Conservation (phyloP, 2,329 filamentous ascomycete genomes). For the Zasmidium citrigriseum region DNA sequence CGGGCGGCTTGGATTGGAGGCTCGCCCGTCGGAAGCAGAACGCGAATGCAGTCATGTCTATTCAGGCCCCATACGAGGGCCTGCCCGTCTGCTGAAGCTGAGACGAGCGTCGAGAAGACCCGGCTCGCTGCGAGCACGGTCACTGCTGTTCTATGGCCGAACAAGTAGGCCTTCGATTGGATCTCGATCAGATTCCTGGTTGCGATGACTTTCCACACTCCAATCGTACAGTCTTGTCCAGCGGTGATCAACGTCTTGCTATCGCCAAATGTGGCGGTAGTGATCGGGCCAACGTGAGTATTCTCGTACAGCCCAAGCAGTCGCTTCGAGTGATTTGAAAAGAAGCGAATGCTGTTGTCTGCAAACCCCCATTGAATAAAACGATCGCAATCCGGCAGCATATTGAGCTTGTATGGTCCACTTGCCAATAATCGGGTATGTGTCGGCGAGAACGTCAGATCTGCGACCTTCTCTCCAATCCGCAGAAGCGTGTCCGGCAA, state of each 20-base stretch:
- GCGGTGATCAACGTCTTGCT: constrained; percentile 89
- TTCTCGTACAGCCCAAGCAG: constrained; percentile 89
- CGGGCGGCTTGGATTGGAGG: constrained; percentile 65
- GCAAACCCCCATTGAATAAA: constrained; percentile 96
- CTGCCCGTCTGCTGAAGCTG: constrained; percentile 77
- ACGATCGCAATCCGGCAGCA: constrained; percentile 83
- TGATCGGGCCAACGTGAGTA: constrained; percentile 86
- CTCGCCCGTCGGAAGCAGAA: constrained; percentile 57
- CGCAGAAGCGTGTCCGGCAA: constrained; percentile 76
- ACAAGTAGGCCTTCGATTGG: constrained; percentile 74
- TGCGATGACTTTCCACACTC: constrained; percentile 71
- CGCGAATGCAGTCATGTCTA: constrained; percentile 73
- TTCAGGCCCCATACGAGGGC: constrained; percentile 95
- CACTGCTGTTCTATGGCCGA: constrained; percentile 85
- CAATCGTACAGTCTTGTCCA: constrained; percentile 88
- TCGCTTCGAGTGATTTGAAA: constrained; percentile 78
- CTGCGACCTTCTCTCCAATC: constrained; percentile 76
- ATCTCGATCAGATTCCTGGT: constrained; percentile 72
- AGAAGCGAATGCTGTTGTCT: constrained; percentile 91
- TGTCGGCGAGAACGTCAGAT: constrained; percentile 75
- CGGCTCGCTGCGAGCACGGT: constrained; percentile 81
- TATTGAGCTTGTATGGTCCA: constrained; percentile 80
- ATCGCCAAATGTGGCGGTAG: constrained; percentile 80
- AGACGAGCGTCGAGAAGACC: constrained; percentile 84
- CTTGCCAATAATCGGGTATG: constrained; percentile 82